Conservation (phyloP, 257 asterid genomes). For the Solanum clarkiae region DNA sequence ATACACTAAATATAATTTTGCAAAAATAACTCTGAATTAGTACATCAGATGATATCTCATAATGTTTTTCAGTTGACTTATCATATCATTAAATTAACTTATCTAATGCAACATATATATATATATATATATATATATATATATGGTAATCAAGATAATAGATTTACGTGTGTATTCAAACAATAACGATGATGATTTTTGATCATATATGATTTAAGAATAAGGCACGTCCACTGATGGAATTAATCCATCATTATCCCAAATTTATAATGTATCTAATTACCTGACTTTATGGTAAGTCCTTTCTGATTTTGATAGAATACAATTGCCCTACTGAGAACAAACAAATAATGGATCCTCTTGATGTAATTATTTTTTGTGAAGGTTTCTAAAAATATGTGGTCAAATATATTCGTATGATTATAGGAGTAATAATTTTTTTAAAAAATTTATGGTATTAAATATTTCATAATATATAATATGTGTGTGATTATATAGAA, state of each 20-base stretch:
- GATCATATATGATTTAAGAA: neutral
- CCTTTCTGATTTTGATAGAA: neutral
- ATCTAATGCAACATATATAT: neutral
- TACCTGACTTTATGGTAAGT: neutral
- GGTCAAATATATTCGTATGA: too few species aligned
- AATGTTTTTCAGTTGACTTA: neutral
- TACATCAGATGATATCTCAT: neutral
- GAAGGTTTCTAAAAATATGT: neutral
- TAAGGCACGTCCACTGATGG: neutral
- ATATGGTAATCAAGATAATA: too few species aligned
- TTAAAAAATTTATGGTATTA: too few species aligned
- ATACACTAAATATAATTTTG: neutral
- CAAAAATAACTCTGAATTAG: neutral
- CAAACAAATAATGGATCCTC: neutral
- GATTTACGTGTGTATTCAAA: too few species aligned
- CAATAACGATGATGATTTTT: too few species aligned
- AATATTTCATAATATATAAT: neutral
- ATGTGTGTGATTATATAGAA: neutral
- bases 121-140: too few species aligned
- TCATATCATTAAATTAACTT: rapidly evolving
- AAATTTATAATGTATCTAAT: neutral
- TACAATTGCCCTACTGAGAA: neutral
- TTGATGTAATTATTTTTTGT: neutral
- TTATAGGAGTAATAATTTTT: too few species aligned
- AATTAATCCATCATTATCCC: neutral